Base-by-base conservation (phyloP, 2,329 filamentous ascomycete genomes). In the Trichoderma sp. region DNA sequence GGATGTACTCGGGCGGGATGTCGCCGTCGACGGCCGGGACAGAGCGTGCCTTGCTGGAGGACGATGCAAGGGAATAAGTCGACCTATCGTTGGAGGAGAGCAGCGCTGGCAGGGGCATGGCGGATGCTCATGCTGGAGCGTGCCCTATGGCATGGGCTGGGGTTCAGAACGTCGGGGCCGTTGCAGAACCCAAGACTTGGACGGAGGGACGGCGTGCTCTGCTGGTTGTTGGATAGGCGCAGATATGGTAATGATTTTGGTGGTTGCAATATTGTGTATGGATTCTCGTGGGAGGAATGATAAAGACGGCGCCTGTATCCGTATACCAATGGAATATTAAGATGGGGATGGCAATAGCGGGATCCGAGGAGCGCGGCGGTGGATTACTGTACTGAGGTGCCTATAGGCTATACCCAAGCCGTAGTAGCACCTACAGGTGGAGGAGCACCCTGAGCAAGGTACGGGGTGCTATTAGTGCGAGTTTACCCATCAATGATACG, bases 51-150 rank as follows among this genome's bases (percentile, higher is more conserved):
- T 67, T 66, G 73, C 74, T 72, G 34, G 75, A 71, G 68, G 75
- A 73, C 64, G 56, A 69, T 34, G 77, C 75, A 49, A 75, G 69
- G 70, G 75, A 72, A 52, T 56, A 60, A 32, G 77, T 76, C 54
- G 78, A 75, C 71, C 77, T 78, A 70, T 82, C 81, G 76, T 75
- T 77, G 72, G 82, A 79, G 70, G 80, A 76, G 74, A 86, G 82
- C 74, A 86, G 81, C 72, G 79, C 81, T 70, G 82, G 80, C 72
- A 86, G 81, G 68, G 80, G 81, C 84, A 86, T 86, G 75, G 77
- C 81, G 77, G 72, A 77, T 77, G 77, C 70, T 79, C 78, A 79
- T 81, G 73, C 73, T 78, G 75, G 59, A 63, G 46, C 26, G 58
- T 70, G 70, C 64, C 64, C 54, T 66, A 43, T 49, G 64, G 64